Evolutionary conservation across 768 basidiomycete genomes (phyloP).

Genomic region (Mycena albidolilacea): DNA sequence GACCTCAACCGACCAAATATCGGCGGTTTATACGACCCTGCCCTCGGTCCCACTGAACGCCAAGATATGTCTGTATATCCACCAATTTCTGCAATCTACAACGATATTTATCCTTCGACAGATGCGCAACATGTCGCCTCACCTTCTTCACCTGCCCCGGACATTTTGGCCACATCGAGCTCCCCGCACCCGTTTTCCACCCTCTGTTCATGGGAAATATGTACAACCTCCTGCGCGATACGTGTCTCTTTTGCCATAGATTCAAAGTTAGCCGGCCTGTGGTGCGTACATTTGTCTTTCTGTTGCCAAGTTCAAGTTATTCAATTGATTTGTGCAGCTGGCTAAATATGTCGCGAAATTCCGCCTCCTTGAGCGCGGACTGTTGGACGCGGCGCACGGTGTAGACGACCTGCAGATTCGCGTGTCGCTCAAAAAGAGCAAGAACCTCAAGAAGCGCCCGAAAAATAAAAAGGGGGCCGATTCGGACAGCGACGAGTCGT

Average conservation of each 20-base stretch:
- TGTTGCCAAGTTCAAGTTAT: slow-evolving; percentile 14
- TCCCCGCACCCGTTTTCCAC: slow-evolving; percentile 96
- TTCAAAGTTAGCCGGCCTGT: slow-evolving; percentile 86
- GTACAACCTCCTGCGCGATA: slow-evolving; percentile 88
- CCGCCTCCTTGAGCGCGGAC: slow-evolving; percentile 89
- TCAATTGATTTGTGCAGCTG: slow-evolving; percentile 60
- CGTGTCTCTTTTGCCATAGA: slow-evolving; percentile 94
- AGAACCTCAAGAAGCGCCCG: slow-evolving; percentile 21
- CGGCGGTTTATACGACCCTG: slow-evolving; percentile 95
- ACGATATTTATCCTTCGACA: slow-evolving; percentile 51
- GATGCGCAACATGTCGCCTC: slow-evolving; percentile 94
- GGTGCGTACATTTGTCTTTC: slow-evolving; percentile 56
- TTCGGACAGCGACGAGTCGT: slow-evolving; percentile 55
- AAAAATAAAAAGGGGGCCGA: slow-evolving; percentile 48
- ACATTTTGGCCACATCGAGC: slow-evolving; percentile 97
- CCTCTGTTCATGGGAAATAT: slow-evolving; percentile 95
- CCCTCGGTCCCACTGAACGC: slow-evolving; percentile 90
- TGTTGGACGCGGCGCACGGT: slow-evolving; percentile 84
- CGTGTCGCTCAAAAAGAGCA: slow-evolving; percentile 49
- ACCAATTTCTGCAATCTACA: slow-evolving; percentile 25
- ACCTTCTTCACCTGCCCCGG: slow-evolving; percentile 97
- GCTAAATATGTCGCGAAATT: slow-evolving; percentile 90
- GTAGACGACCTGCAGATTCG: slow-evolving; percentile 78
- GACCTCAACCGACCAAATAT: slow-evolving; percentile 93
- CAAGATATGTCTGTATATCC: slow-evolving; percentile 86